Evolutionary conservation across 192 early-diverging fungal species (phyloP).

Genomic region (Coemansia guatemalensis): DNA sequence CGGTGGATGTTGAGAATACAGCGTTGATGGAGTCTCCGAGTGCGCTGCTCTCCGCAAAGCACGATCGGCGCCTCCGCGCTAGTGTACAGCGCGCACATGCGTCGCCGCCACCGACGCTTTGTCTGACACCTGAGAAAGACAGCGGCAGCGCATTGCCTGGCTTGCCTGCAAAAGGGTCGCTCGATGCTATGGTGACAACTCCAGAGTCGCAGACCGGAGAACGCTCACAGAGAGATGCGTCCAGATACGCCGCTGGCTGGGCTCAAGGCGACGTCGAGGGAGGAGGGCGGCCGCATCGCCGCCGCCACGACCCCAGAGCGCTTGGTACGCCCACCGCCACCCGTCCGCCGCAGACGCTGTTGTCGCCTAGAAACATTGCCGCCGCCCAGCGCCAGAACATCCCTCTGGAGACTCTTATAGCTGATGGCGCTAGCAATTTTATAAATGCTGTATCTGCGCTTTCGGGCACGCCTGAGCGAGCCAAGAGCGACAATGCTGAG

Average conservation of each 20-base stretch:
- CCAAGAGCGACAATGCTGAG: background rate
- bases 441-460: background rate
- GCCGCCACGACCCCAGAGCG: slow-evolving; percentile 18
- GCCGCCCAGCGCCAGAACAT: slow-evolving; percentile 23
- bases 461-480: slow-evolving; percentile 15
- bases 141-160: background rate
- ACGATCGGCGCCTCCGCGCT: slow-evolving; percentile 21
- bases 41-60: slow-evolving; percentile 37
- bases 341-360: slow-evolving; percentile 40
- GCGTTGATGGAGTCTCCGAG: slow-evolving; percentile 28
- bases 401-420: slow-evolving; percentile 3
- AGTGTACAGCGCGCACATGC: slow-evolving; percentile 8
- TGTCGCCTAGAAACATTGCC: slow-evolving; percentile 43
- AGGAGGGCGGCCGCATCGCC: slow-evolving; percentile 44
- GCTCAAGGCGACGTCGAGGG: slow-evolving; percentile 41
- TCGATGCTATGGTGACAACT: slow-evolving; percentile 21
- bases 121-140: background rate
- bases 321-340: slow-evolving; percentile 21
- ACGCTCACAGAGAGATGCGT: slow-evolving; percentile 5
- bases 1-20: slow-evolving; percentile 30
- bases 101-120: slow-evolving; percentile 11
- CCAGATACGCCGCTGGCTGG: slow-evolving; percentile 30
- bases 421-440: background rate
- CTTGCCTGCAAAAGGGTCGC: background rate
- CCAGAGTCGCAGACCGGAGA: slow-evolving; percentile 33